Base-by-base conservation (phyloP, 164 flowering plant genomes). In the Stephania yunnanensis region DNA sequence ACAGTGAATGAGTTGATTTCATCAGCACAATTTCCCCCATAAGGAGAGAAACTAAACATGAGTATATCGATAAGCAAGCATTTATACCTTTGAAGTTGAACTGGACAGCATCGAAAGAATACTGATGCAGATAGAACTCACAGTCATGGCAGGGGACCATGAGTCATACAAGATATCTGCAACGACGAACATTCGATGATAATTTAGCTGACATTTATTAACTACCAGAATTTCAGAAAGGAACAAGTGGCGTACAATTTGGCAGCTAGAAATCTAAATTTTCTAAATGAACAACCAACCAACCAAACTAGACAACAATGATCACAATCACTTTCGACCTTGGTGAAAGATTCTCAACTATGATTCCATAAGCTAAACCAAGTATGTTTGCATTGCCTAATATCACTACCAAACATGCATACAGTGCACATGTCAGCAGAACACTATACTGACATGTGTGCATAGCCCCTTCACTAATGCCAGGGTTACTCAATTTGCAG, bases 141-240 rank as follows among this genome's bases (percentile, higher is more conserved):
- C 97, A 45, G 97, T 92, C 98, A 94, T 94, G 58, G 98, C 98
- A 7, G 98, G 97, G 72, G 98, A 92, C 98, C 98, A 92, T 22
- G 97, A 92, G 85, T 93, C 97, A 78, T 95, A 93, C 76, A 95
- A 74, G 73, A 95, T 91, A 86, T 93, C 94, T 91, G 89, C 76
- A 72, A 80, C n/a, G n/a, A 25, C 55, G 69, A 4, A 53, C 25
- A 25, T 25, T 25, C 25, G 25, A 25, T 25, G 25, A 25, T 25
- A 25, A 25, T 25, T 25, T 25, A 25, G 25, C 25, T 25, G 25
- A 25, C 25, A 25, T 25, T 25, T 25, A 25, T 25, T 25, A 25
- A 12, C 17, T 55, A 55, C 1, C 9, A 55, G 17, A 55, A 55
- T 15, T 5, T 55, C 61, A 55, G 19, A 55, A 55, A 55, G 61